Base-by-base conservation (phyloP, 495 filamentous ascomycete species). In the Usnea hakonensis region DNA sequence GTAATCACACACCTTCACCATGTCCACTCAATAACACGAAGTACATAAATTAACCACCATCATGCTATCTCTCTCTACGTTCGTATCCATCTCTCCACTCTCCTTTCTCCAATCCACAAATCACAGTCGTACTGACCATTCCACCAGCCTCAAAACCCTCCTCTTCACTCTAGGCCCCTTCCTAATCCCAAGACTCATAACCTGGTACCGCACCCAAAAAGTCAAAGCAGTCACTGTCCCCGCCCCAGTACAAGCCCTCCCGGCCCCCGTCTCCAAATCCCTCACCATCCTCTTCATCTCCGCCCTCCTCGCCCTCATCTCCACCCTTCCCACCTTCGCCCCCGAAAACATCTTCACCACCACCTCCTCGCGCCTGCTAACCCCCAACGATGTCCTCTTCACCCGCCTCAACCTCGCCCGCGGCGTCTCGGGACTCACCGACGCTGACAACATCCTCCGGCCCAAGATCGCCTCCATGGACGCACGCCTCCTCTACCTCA, bases 141-240 rank as follows among this genome's bases (percentile, higher is more conserved):
- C 21, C 30, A 23, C 66, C 67, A 91, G 88, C 58, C 77, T 90
- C 74, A 87, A 90, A 70, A 88, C 87, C 64, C 79, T 96, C 71
- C 75, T 90, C 68, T 79, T 95, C 72, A 86, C 94, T 77, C 88
- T 97, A 73, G 93, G 83, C 0, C 92, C 93, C n/a, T 75, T 94
- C 58, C 72, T 96, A 63, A 75, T 97, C 55, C 89, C 89, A 37
- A 87, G 88, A 57, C 73, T 83, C 55, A 77, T 96, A 64, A 74
- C 74, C 61, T 86, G 84, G 76, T 92, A 93, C 75, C 86, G 88
- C 65, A 76, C 77, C 43, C 61, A 83, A 3, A 82, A 83, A 66
- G 72, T 78, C 41, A 71, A 75, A 19, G 74, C 79, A 2, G 68
- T 65, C 46, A 69, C 68, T 57, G 70, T 79, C 37, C 74, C 76